Percentiles rank a stretch among this genome's conserved stretches.
These are phyloP conservation scores for Alternaria angustiovoidea DNA, from an alignment of 2,329 filamentous ascomycete species.

Conservation along the genomic window DNA sequence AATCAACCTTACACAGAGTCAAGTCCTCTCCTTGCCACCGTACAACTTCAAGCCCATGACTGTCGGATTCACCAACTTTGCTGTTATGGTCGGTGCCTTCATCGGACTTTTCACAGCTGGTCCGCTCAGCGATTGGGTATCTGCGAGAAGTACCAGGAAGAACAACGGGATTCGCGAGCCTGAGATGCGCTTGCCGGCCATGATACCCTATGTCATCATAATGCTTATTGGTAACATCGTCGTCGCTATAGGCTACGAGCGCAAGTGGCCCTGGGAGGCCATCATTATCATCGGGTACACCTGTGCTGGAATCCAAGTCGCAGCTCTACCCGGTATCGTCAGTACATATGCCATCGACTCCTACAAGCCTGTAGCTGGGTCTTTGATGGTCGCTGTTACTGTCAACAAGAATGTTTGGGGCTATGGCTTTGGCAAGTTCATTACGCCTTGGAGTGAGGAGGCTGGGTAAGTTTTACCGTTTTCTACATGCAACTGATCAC, in stretches of 20 bases:
- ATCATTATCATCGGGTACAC: constrained; percentile 67
- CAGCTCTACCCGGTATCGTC: constrained; percentile 66
- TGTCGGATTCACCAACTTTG: constrained; percentile 66
- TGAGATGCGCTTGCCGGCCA: constrained; percentile 65
- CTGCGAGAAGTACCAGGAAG: constrained; percentile 59
- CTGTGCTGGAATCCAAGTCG: constrained; percentile 66
- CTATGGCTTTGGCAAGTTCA: constrained; percentile 66
- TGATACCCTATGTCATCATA: constrained; percentile 66
- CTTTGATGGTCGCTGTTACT: constrained; percentile 67
- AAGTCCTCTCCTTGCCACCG: constrained; percentile 63
- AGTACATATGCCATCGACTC: constrained; percentile 69
- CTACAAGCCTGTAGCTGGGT: constrained; percentile 69
- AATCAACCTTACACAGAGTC: constrained; percentile 67
- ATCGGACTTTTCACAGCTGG: constrained; percentile 65
- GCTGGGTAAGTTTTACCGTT: constrained; percentile 49
- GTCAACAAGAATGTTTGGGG: constrained; percentile 72
- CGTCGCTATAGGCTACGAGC: constrained; percentile 62
- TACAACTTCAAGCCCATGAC: constrained; percentile 62
- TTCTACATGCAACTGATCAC: not conserved
- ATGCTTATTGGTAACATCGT: constrained; percentile 67
- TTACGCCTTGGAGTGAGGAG: constrained; percentile 61
- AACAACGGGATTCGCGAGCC: constrained; percentile 66
- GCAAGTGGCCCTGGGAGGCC: constrained; percentile 62
- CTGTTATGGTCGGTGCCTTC: constrained; percentile 62
- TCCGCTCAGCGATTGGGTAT: constrained; percentile 65